phyloP scores from a whole-genome alignment of 1,284 basidiomycete species.

The Agaricales sp. region DNA sequence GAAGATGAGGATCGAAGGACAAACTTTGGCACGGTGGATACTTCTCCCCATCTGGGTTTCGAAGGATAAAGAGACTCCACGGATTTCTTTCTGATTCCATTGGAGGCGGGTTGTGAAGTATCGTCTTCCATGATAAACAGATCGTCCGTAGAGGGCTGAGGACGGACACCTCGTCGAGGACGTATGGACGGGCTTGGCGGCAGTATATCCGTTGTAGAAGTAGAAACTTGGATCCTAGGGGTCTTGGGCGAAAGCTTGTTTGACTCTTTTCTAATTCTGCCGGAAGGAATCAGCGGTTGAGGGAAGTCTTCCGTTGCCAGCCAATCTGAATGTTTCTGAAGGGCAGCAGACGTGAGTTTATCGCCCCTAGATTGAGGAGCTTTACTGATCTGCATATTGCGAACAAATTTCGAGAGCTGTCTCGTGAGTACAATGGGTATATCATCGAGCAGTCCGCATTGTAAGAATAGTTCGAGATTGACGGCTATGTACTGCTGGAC shows the following conservation, averaged over 20 bases:
- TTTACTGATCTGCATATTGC: conserved; percentile 55
- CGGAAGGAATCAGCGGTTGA: conserved; percentile 40
- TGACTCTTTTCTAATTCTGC: conserved; percentile 28
- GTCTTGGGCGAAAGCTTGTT: conserved; percentile 37
- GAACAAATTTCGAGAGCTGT: conserved; percentile 56
- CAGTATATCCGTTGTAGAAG: conserved; percentile 16
- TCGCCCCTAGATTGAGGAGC: conserved; percentile 57
- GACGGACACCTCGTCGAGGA: conserved; percentile 12
- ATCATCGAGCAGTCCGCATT: conserved; percentile 71
- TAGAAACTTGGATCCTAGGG: conserved; percentile 17
- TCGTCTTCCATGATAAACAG: conserved; percentile 62
- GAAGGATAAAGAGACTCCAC: neutral
- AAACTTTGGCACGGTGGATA: neutral
- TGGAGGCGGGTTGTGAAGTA: conserved; percentile 9
- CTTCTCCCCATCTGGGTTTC: neutral
- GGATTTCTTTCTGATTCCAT: conserved; percentile 6
- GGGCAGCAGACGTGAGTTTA: conserved; percentile 42
- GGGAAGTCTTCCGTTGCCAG: conserved; percentile 78
- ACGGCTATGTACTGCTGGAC: conserved; percentile 77
- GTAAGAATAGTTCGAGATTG: conserved; percentile 86
- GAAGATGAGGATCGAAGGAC: neutral
- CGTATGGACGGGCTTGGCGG: conserved; percentile 23
- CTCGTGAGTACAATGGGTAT: conserved; percentile 60
- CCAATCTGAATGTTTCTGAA: conserved; percentile 69
- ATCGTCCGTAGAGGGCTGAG: conserved; percentile 30